Evolutionary conservation across 257 asterid species (phyloP).

Genomic region (Lithospermum erythrorhizon): DNA sequence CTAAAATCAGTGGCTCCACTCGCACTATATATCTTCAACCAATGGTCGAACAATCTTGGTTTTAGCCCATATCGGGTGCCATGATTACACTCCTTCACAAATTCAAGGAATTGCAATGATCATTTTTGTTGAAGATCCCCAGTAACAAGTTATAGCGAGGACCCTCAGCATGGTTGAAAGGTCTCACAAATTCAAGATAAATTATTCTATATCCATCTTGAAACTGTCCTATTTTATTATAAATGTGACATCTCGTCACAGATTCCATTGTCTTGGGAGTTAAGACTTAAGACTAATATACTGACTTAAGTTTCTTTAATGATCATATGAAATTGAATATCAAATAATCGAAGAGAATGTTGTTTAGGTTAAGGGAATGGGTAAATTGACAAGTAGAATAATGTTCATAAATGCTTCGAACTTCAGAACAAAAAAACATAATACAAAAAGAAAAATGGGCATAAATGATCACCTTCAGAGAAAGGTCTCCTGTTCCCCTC

Average conservation of each 20-base stretch:
- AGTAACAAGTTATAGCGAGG: background rate
- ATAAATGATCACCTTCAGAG: constrained; percentile 39
- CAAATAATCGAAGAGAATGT: no score
- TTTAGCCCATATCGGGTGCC: constrained; percentile 38
- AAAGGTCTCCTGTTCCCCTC: constrained; percentile 76
- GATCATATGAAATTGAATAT: no score
- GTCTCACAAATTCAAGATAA: background rate
- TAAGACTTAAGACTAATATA: background rate
- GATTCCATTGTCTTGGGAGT: background rate
- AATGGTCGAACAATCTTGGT: constrained; percentile 61
- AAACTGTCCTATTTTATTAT: background rate
- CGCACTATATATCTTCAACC: constrained; percentile 50
- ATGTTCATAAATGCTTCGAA: background rate
- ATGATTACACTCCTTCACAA: constrained; percentile 40
- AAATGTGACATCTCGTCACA: background rate
- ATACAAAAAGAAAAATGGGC: constrained; percentile 2
- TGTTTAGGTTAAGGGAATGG: no score
- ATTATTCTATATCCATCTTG: background rate
- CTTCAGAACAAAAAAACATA: constrained; percentile 7
- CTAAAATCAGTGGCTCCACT: constrained; percentile 57
- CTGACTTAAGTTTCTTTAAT: background rate
- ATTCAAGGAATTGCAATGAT: background rate
- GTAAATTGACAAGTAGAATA: no score
- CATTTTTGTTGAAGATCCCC: background rate
- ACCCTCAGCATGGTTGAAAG: background rate